phyloP scores from a whole-genome alignment of 345 rosid species.

The Alliaria petiolata region DNA sequence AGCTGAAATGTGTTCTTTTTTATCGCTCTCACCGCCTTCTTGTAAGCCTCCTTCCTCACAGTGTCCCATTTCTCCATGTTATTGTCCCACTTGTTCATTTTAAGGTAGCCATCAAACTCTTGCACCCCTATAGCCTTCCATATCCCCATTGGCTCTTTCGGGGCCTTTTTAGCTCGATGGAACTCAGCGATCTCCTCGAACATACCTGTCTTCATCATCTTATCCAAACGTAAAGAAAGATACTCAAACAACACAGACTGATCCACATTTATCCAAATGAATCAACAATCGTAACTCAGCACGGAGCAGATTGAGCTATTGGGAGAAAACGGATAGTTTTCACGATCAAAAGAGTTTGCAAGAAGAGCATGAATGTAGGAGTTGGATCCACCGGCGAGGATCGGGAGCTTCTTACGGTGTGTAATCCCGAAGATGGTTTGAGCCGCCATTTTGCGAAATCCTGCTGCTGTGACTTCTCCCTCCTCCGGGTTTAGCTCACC shows the following conservation, averaged over 20 bases:
- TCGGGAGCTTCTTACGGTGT: conserved; percentile 43
- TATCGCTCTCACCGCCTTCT: conserved; percentile 46
- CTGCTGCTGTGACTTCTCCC: conserved; percentile 42
- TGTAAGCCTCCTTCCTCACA: conserved; percentile 20
- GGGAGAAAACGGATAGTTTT: conserved; percentile 34
- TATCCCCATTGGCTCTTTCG: conserved; percentile 35
- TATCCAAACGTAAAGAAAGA: conserved; percentile 49
- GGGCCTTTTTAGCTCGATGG: conserved; percentile 34
- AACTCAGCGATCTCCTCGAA: conserved; percentile 52
- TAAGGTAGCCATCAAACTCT: conserved; percentile 47
- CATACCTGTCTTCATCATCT: conserved; percentile 59
- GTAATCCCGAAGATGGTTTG: conserved; percentile 38
- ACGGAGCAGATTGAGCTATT: not conserved
- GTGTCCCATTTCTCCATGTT: not conserved
- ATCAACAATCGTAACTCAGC: conserved; percentile 22
- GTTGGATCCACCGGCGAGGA: conserved; percentile 77
- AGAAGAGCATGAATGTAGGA: conserved; percentile 59
- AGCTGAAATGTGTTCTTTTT: conserved; percentile 48
- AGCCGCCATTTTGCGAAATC: conserved; percentile 47
- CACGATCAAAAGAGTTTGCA: conserved; percentile 19
- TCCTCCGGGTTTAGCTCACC: conserved; percentile 42
- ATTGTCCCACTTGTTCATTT: conserved; percentile 21
- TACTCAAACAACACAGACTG: conserved; percentile 42
- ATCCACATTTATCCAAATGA: conserved; percentile 57
- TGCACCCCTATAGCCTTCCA: conserved; percentile 69